phyloP scores from a whole-genome alignment of 495 filamentous ascomycete genomes.

The Penicillium nucicola region DNA sequence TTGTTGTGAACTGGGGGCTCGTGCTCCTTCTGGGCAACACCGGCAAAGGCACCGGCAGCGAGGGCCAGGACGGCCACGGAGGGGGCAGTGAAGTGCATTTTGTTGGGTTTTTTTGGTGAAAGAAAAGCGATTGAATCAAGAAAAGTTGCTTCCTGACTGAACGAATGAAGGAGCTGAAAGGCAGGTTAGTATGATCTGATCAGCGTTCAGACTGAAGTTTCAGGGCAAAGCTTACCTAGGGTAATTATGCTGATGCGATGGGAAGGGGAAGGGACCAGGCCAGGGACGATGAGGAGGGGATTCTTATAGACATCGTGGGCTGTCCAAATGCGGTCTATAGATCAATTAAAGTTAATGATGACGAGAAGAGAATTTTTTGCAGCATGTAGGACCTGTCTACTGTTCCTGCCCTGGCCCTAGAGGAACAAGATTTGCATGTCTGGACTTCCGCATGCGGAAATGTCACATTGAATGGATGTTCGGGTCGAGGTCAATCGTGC shows the following conservation, averaged over 20 bases:
- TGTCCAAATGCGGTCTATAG: constrained; percentile 22
- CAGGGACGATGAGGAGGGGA: constrained; percentile 2
- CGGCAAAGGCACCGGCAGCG: constrained; percentile 23
- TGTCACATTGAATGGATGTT: constrained; percentile 16
- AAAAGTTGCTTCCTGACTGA: constrained; percentile 17
- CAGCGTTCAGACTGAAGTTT: not conserved
- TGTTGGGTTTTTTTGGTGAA: constrained; percentile 4
- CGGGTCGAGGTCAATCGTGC: constrained; percentile 4
- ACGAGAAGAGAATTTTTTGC: constrained; percentile 11
- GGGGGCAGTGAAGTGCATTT: constrained; percentile 25
- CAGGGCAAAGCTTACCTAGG: constrained; percentile 7
- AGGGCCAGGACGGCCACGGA: constrained; percentile 23
- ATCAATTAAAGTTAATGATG: constrained; percentile 14
- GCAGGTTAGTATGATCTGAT: not conserved
- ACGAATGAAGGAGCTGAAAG: constrained; percentile 19
- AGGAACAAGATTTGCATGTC: constrained; percentile 5
- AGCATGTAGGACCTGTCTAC: not conserved
- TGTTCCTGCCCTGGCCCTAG: constrained; percentile 15
- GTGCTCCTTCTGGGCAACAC: constrained; percentile 1
- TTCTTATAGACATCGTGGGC: constrained; percentile 22
- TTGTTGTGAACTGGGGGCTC: constrained; percentile 18
- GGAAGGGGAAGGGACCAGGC: not conserved
- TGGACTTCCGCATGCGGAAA: constrained; percentile 27
- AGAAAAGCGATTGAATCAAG: constrained; percentile 20
- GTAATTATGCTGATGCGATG: constrained; percentile 8